A percentile compares a stretch with the other conserved stretches of the same genome.
Conservation (phyloP, 345 rosid genomes). For the Corchorus capsularis region DNA sequence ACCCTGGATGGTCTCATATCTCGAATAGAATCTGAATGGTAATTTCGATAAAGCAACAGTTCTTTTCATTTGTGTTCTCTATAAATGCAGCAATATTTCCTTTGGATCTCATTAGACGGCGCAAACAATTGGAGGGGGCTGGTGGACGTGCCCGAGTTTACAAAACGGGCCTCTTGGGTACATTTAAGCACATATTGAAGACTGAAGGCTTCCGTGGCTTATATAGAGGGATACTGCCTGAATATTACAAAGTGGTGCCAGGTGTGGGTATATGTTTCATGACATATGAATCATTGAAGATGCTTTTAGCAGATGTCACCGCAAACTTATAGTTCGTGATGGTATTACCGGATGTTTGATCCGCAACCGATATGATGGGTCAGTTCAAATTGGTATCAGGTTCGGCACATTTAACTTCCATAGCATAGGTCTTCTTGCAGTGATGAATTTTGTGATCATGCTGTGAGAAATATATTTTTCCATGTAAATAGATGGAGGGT, state of each 20-base stretch:
- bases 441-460: conserved; percentile 26
- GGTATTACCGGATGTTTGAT: background rate
- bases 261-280: conserved; percentile 94
- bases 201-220: conserved; percentile 75
- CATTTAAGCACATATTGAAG: conserved; percentile 58
- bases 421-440: conserved; percentile 25
- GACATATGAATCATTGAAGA: conserved; percentile 87
- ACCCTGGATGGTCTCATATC: too few species aligned
- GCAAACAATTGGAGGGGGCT: conserved; percentile 90
- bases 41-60: background rate
- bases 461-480: conserved; percentile 26
- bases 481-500: conserved; percentile 27
- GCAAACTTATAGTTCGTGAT: conserved; percentile 31
- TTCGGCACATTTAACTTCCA: background rate
- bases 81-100: conserved; percentile 79
- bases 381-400: conserved; percentile 7
- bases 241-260: conserved; percentile 93
- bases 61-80: conserved; percentile 7
- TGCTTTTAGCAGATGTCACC: conserved; percentile 51
- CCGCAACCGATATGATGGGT: background rate
- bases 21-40: too few species aligned
- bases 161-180: conserved; percentile 70
- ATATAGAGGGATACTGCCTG: conserved; percentile 90
- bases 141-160: conserved; percentile 79
- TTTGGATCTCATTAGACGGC: conserved; percentile 88